Evolutionary conservation across 169 alveolate species (phyloP), one percentile per base, ranked within the genome.

Genomic region (Plasmodium vinckei): DNA sequence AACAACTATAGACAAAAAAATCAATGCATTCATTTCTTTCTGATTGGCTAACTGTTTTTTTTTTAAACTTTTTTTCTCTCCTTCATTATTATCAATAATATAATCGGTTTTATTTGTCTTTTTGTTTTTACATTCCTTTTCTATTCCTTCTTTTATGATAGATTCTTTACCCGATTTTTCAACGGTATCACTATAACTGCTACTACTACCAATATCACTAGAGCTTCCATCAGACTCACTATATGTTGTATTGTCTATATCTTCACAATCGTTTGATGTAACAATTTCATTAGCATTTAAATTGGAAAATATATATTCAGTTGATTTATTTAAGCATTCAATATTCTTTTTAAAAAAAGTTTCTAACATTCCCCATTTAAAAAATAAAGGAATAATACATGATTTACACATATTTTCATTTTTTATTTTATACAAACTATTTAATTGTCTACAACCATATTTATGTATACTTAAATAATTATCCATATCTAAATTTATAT

Each of bases 331-430:
- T 25, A 82, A 68, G 23, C 42, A 54, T 27, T 82, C n/a, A 27
- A 82, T 54, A 33, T 82, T 60, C 5, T 68, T 33, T 0, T 13
- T 9, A 15, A 69, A 47, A 42, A 63, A 57, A 9, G 63, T 17
- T 3, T 67, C 53, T 25, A 82, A 53, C 44, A 82, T 19, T 1
- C 84, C 70, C 90, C 90, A 82, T 33, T 67, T 65, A 53, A 39
- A 57, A 56, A 82, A 82, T 46, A 82, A 51, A 15, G 90, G 90
- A 4, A 82, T 44, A 46, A 82, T 82, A 54, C 12, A 67, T 33
- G 51, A 67, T 42, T 23, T 6, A 54, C 90, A 82, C 21, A 39
- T 19, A 67, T 56, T n/a, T 33, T 67, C 57, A 67, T 82, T 82
- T 46, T 65, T 82, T 25, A 59, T n/a, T 44, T 51, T 82, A 60